Conservation (phyloP, 108 stramenopile species). For the Cyclostephanos tholiformis region DNA sequence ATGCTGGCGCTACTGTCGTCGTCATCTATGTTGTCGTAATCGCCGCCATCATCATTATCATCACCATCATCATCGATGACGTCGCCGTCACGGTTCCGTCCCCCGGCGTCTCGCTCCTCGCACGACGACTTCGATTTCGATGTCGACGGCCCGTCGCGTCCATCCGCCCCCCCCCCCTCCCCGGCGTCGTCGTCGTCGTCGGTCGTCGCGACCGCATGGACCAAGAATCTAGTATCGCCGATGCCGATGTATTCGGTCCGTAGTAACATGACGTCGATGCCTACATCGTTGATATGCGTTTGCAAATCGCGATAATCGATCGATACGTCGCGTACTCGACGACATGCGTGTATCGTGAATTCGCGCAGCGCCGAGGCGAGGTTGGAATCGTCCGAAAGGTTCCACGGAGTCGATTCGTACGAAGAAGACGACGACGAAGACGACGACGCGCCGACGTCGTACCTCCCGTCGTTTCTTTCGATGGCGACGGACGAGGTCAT, state of each 20-base stretch:
- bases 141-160: no score
- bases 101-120: no score
- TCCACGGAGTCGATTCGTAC: constrained; percentile 8
- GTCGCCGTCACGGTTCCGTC: neutral
- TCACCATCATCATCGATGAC: constrained; percentile 8
- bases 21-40: constrained; percentile 10
- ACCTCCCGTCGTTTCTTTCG: no score
- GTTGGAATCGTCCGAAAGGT: constrained; percentile 35
- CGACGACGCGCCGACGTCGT: neutral
- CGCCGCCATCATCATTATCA: neutral
- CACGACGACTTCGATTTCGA: no score
- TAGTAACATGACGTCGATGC: constrained; percentile 20
- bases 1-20: constrained; percentile 22
- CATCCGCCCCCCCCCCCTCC: neutral
- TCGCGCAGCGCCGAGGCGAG: constrained; percentile 32
- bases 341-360: constrained; percentile 21
- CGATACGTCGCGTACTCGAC: constrained; percentile 25
- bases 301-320: constrained; percentile 17
- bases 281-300: constrained; percentile 17
- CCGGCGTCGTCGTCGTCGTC: constrained; percentile 1
- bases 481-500: no score
- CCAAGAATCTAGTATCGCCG: constrained; percentile 13
- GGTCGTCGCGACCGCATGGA: constrained; percentile 34
- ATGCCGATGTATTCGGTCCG: constrained; percentile 17
- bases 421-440: no score